Evolutionary conservation across 73 alveolate genomes (phyloP).

Genomic region (Diophrys appendiculata): DNA sequence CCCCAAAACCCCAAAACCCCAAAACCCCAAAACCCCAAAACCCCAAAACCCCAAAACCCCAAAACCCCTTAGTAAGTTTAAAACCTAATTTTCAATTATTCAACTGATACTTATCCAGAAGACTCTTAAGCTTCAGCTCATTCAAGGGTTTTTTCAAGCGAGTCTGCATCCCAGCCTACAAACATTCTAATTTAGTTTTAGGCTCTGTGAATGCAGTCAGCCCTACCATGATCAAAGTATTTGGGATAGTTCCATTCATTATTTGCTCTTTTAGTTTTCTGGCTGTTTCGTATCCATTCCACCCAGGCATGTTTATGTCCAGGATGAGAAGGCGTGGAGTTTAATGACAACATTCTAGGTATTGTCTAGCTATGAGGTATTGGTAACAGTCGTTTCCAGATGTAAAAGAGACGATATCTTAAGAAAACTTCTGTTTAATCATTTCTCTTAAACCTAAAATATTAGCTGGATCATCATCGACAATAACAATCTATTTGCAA

Average conservation of each 20-base stretch:
- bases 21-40: too few relatives aligned
- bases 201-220: neutral
- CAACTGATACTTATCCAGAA: neutral
- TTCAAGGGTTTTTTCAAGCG: neutral
- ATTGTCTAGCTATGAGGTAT: neutral
- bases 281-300: slow-evolving; percentile 1
- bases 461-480: neutral
- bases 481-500: neutral
- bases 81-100: too few relatives aligned
- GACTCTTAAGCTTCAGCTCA: neutral
- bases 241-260: too few relatives aligned
- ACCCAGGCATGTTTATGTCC: neutral
- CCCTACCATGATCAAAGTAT: neutral
- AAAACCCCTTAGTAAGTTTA: too few relatives aligned
- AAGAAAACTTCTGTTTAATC: neutral
- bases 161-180: neutral
- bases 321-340: neutral
- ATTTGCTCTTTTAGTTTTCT: neutral
- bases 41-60: too few relatives aligned
- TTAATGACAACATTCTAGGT: neutral
- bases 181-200: neutral
- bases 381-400: neutral
- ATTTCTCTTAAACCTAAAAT: neutral
- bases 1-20: too few relatives aligned
- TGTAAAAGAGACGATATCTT: neutral